Evolutionary conservation across 2,329 filamentous ascomycete species (phyloP).

Genomic region (Zymoseptoria pseudotritici): DNA sequence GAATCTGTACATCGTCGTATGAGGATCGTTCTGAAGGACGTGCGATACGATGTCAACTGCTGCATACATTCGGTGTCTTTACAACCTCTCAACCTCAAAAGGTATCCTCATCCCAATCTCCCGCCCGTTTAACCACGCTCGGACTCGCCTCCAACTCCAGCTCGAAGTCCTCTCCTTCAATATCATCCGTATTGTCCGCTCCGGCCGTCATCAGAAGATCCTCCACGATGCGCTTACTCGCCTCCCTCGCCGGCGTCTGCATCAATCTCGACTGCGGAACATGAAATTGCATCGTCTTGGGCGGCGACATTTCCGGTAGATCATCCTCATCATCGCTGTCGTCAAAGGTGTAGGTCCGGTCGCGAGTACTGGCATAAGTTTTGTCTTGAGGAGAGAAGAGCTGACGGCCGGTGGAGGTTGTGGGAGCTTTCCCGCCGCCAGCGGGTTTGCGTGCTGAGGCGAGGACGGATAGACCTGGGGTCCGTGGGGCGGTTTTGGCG

Average conservation of each 20-base stretch:
- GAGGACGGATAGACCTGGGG: slow-evolving; percentile 74
- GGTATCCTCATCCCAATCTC: slow-evolving; percentile 41
- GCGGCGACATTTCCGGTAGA: slow-evolving; percentile 58
- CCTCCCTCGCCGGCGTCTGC: slow-evolving; percentile 76
- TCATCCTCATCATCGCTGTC: slow-evolving; percentile 48
- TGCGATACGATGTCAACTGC: too few species aligned
- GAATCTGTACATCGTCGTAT: not conserved
- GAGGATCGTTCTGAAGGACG: not conserved
- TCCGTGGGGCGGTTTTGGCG: slow-evolving; percentile 47
- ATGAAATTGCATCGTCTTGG: slow-evolving; percentile 86
- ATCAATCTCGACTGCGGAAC: slow-evolving; percentile 68
- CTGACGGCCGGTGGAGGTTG: slow-evolving; percentile 28
- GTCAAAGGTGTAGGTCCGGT: slow-evolving; percentile 19
- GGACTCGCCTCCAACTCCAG: slow-evolving; percentile 39
- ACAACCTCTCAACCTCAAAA: slow-evolving; percentile 28
- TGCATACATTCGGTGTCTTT: too few species aligned
- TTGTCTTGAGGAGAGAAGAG: slow-evolving; percentile 29
- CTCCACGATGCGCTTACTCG: slow-evolving; percentile 72
- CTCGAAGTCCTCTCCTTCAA: slow-evolving; percentile 33
- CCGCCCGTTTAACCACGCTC: slow-evolving; percentile 39
- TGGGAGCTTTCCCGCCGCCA: slow-evolving; percentile 13
- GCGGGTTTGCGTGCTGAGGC: slow-evolving; percentile 23
- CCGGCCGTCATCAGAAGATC: slow-evolving; percentile 72
- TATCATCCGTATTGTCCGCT: slow-evolving; percentile 45
- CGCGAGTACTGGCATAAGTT: slow-evolving; percentile 19